A percentile compares a stretch with the other conserved stretches of the same genome.
Conservation (phyloP, 495 filamentous ascomycete genomes). For the Aspergillus biplanus region DNA sequence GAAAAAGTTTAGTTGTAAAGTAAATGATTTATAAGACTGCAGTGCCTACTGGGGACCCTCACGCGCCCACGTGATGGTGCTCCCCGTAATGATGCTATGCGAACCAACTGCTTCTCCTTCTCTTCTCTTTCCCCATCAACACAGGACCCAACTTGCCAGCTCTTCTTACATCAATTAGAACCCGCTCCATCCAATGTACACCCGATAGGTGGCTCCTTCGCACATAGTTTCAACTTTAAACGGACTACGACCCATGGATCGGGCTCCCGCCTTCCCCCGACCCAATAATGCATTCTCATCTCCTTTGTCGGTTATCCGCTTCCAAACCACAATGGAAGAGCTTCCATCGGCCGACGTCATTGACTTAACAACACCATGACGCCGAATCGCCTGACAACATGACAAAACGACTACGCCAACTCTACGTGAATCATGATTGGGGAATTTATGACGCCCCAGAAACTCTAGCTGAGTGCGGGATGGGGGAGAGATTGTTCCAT, state of each 20-base stretch:
- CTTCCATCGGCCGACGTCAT: slow-evolving; percentile 25
- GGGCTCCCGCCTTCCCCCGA: slow-evolving; percentile 7
- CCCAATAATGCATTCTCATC: slow-evolving; percentile 11
- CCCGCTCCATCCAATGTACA: neutral
- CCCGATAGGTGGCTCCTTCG: neutral
- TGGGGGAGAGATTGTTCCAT: slow-evolving; percentile 5
- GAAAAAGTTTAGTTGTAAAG: too few relatives aligned
- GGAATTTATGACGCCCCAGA: slow-evolving; percentile 9
- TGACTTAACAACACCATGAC: slow-evolving; percentile 18
- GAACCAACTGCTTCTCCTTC: neutral
- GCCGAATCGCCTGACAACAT: slow-evolving; percentile 5
- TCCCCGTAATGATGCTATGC: neutral
- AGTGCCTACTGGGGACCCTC: neutral
- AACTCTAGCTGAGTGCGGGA: neutral
- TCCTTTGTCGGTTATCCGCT: slow-evolving; percentile 6
- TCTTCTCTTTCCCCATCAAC: neutral
- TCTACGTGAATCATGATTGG: slow-evolving; percentile 10
- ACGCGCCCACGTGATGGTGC: slow-evolving; percentile 3
- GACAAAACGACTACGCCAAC: slow-evolving; percentile 30
- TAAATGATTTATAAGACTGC: too few relatives aligned
- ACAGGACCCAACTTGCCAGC: neutral
- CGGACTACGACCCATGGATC: neutral
- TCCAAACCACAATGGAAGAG: neutral
- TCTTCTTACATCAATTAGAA: neutral
- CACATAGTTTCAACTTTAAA: neutral